Conservation (phyloP, 2,329 filamentous ascomycete species). For the Akanthomyces uredinophilus region DNA sequence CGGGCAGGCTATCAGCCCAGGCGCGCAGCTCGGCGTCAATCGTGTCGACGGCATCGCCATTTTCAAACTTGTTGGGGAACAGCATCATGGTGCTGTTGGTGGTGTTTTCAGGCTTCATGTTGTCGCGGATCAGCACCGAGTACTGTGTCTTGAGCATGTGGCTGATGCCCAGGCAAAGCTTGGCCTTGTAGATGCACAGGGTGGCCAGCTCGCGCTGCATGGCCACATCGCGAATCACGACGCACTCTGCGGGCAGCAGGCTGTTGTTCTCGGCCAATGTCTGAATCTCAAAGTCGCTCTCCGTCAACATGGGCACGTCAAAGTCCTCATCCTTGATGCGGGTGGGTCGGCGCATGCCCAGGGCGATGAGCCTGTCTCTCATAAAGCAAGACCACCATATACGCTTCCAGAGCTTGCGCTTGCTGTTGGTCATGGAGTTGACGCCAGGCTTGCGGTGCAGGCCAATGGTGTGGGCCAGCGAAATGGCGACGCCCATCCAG, state of each 20-base stretch:
- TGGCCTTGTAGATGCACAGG: constrained; percentile 89
- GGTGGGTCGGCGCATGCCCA: constrained; percentile 90
- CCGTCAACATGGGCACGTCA: constrained; percentile 82
- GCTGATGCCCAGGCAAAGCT: constrained; percentile 83
- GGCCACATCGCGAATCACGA: constrained; percentile 61
- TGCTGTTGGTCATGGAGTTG: constrained; percentile 66
- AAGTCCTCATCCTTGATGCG: constrained; percentile 91
- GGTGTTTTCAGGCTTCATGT: constrained; percentile 69
- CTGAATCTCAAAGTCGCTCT: constrained; percentile 78
- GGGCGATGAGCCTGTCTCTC: constrained; percentile 83
- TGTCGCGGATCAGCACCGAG: constrained; percentile 81
- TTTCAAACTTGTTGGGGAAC: constrained; percentile 83
- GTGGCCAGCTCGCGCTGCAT: constrained; percentile 75
- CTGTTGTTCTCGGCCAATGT: constrained; percentile 62
- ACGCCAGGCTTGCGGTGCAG: constrained; percentile 78
- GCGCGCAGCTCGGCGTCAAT: constrained; percentile 75
- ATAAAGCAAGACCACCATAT: constrained; percentile 99
- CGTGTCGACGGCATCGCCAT: constrained; percentile 69
- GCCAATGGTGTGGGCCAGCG: constrained; percentile 87
- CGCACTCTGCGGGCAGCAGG: constrained; percentile 65
- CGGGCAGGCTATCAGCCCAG: constrained; percentile 70
- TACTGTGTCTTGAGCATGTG: constrained; percentile 88
- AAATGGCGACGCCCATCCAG: constrained; percentile 96
- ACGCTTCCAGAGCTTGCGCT: constrained; percentile 83
- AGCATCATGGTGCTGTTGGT: constrained; percentile 81